Evolutionary conservation across 805 yeast species (phyloP).

Genomic region (Ogataea thermomethanolica): DNA sequence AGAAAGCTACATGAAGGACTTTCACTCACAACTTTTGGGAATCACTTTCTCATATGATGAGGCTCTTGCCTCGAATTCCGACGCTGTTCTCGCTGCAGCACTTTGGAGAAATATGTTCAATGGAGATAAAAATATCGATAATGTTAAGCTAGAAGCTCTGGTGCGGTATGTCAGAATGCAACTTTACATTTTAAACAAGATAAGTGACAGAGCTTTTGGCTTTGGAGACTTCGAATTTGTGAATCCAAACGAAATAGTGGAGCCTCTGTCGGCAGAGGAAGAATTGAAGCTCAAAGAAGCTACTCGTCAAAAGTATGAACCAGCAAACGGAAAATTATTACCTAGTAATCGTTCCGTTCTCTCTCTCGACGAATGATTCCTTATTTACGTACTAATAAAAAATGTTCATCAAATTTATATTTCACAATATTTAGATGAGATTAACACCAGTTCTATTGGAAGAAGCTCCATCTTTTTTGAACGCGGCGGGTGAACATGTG

Average conservation of each 20-base stretch:
- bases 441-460: slow-evolving; percentile 48
- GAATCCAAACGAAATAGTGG: slow-evolving; percentile 75
- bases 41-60: slow-evolving; percentile 89
- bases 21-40: slow-evolving; percentile 87
- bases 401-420: neutral
- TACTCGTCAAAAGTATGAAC: slow-evolving; percentile 52
- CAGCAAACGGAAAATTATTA: slow-evolving; percentile 42
- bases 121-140: slow-evolving; percentile 76
- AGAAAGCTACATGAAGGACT: slow-evolving; percentile 84
- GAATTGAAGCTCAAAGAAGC: slow-evolving; percentile 48
- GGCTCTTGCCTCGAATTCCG: slow-evolving; percentile 70
- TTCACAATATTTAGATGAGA: slow-evolving; percentile 39
- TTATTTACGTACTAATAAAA: slow-evolving; percentile 8
- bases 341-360: slow-evolving; percentile 60
- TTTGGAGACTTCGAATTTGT: slow-evolving; percentile 84
- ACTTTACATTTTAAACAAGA: slow-evolving; percentile 77
- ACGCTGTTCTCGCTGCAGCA: slow-evolving; percentile 72
- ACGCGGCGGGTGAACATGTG: slow-evolving; percentile 42
- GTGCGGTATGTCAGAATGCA: slow-evolving; percentile 91
- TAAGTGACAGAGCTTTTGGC: slow-evolving; percentile 90
- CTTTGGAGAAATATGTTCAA: slow-evolving; percentile 90
- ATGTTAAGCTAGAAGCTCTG: slow-evolving; percentile 79
- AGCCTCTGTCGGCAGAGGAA: slow-evolving; percentile 64
- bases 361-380: slow-evolving; percentile 43
- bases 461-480: slow-evolving; percentile 49